These are phyloP conservation scores for Rachicladosporium sp. DNA, from an alignment of 2,329 filamentous ascomycete genomes.

Conservation along the genomic window DNA sequence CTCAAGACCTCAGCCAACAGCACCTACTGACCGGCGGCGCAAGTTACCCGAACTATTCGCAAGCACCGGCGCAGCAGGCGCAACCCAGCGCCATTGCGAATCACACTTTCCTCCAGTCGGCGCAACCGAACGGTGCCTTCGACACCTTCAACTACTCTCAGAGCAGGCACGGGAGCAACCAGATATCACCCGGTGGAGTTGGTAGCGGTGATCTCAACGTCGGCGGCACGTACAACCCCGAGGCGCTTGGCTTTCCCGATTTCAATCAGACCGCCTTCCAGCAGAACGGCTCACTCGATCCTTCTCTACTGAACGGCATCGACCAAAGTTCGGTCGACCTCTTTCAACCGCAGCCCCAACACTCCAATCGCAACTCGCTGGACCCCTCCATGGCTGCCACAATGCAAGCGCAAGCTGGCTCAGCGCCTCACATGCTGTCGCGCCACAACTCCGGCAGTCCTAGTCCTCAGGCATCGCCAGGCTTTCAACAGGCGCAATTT, in stretches of 20 bases:
- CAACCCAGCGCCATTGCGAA: constrained; percentile 27
- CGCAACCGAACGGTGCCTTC: constrained; percentile 32
- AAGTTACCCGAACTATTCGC: too few species aligned
- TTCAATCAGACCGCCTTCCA: constrained; percentile 42
- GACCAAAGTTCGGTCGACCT: constrained; percentile 22
- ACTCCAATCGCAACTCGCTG: constrained; percentile 30
- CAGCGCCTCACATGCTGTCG: constrained; percentile 45
- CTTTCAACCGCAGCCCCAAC: constrained; percentile 29
- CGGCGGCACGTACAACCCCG: too few species aligned
- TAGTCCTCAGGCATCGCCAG: constrained; percentile 42
- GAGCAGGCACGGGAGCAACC: constrained; percentile 10
- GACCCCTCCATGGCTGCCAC: constrained; percentile 39
- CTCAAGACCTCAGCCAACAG: constrained; percentile 33
- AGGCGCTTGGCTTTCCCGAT: constrained; percentile 42
- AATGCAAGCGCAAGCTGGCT: constrained; percentile 38
- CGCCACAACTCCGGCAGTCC: constrained; percentile 40
- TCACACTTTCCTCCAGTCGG: constrained; percentile 29
- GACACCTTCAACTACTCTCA: constrained; percentile 30
- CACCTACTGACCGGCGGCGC: background rate
- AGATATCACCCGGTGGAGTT: constrained; percentile 15
- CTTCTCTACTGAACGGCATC: constrained; percentile 43
- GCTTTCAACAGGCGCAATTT: constrained; percentile 39
- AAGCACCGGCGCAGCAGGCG: constrained; percentile 5
- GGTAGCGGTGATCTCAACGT: too few species aligned
- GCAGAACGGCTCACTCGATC: constrained; percentile 46